These are phyloP conservation scores for Boletales sp. DNA, from an alignment of 768 basidiomycete species.

Conservation along the genomic window DNA sequence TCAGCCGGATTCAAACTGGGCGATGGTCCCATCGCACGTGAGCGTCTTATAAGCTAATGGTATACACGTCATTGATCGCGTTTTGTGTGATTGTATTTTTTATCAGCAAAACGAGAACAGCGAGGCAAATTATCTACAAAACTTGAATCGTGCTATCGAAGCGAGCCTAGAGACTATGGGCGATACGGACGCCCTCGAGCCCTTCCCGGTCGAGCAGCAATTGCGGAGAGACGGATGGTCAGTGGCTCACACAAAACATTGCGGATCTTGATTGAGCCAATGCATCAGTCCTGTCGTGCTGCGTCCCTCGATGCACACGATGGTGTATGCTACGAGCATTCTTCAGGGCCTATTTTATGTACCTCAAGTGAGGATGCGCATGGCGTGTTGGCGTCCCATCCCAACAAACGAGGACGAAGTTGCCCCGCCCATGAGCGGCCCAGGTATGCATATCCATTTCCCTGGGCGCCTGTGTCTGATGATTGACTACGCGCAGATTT, in stretches of 20 bases:
- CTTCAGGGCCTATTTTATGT: slow-evolving; percentile 55
- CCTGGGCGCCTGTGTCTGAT: not conserved
- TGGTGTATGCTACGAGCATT: slow-evolving; percentile 61
- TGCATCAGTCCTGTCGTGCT: slow-evolving; percentile 62
- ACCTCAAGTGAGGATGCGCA: slow-evolving; percentile 58
- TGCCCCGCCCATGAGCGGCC: slow-evolving; percentile 29
- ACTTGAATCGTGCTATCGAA: slow-evolving; percentile 66
- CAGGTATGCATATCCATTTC: slow-evolving; percentile 33
- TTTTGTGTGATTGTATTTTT: not conserved
- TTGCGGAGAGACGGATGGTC: slow-evolving; percentile 59
- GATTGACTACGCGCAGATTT: slow-evolving; percentile 34
- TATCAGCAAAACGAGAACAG: slow-evolving; percentile 31
- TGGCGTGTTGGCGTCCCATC: slow-evolving; percentile 35
- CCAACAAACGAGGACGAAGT: slow-evolving; percentile 15
- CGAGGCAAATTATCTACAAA: slow-evolving; percentile 55
- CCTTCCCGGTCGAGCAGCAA: slow-evolving; percentile 48
- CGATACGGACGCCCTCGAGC: slow-evolving; percentile 49
- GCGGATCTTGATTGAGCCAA: not conserved
- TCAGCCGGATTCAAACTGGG: slow-evolving; percentile 64
- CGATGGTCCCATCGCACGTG: slow-evolving; percentile 68
- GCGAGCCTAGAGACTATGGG: slow-evolving; percentile 56
- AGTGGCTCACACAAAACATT: slow-evolving; percentile 14
- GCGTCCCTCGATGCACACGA: slow-evolving; percentile 49
- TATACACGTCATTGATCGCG: not conserved
- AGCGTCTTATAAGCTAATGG: slow-evolving; percentile 1